Evolutionary conservation across 73 alveolate genomes (phyloP).

Genomic region (Effrenium voratum): DNA sequence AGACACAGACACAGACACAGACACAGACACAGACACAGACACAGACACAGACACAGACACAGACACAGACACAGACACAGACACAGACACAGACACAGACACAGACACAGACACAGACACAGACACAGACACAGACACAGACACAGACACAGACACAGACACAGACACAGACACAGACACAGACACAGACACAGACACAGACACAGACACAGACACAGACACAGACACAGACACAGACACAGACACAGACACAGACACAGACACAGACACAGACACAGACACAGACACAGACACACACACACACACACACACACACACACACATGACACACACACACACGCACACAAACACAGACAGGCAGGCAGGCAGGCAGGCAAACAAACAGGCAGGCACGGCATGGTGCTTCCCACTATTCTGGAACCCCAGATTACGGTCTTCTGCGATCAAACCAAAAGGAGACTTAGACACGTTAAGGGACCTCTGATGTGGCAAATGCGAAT

Average conservation of each 20-base stretch:
- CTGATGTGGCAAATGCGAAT: too few relatives aligned
- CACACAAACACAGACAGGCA: too few relatives aligned
- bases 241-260: background rate
- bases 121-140: background rate
- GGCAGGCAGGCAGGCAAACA: too few relatives aligned
- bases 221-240: background rate
- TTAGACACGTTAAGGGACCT: too few relatives aligned
- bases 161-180: background rate
- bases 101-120: background rate
- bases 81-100: background rate
- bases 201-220: background rate
- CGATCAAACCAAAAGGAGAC: too few relatives aligned
- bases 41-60: background rate
- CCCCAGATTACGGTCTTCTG: too few relatives aligned
- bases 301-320: background rate
- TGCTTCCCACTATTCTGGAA: too few relatives aligned
- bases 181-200: background rate
- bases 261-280: background rate
- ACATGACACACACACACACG: too few relatives aligned
- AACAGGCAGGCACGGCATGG: too few relatives aligned
- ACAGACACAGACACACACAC: background rate
- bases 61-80: background rate
- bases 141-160: background rate
- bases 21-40: background rate
- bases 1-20: background rate